Base-by-base conservation (phyloP, 106 monocot genomes). In the Platanthera zijinensis region DNA sequence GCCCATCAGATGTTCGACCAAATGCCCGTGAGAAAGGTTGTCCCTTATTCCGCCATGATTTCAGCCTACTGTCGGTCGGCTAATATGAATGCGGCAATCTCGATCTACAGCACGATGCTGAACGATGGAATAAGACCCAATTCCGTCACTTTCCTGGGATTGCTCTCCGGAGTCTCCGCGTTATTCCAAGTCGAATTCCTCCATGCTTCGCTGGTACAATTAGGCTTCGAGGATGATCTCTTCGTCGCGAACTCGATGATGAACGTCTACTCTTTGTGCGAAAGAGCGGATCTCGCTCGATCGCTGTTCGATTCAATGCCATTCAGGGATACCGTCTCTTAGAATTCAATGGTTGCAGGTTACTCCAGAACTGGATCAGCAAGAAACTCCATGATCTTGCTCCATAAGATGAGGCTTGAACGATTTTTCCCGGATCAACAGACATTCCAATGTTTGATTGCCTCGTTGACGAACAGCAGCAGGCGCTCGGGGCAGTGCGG, bases 301-400 rank as follows among this genome's bases (percentile, higher is more conserved):
- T n/a, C 19, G 10, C 50, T 93, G 80, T 93, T 93, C 54, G 86
- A 93, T 51, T 54, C 46, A 67, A 93, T 90, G 89, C 53, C 50
- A 63, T n/a, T 17, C 7, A 81, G 46, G 39, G 90, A 93, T 64
- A 32, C 72, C 1, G 76, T 93, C 56, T 87, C 93, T 5, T 93
- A 90, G 93, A 93, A 93, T 72, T 88, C 84, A 1, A 77, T 93
- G 77, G 77, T 93, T 9, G 80, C 84, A 17, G 87, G 87, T 0
- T 87, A 88, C 62, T 68, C 86, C 14, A 70, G 49, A 28, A 76
- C 5, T 18, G 86, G 79, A 12, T 56, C 54, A 5, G 5, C 69
- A 12, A 76, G 66, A 14, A 84, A 83, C 32, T 63, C 80, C 3
- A 47, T 84, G 10, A 52, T 51, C 12, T 73, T 93, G 70, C 75